Base-by-base conservation (phyloP, 2,329 filamentous ascomycete genomes). In the Diaporthe sp. region DNA sequence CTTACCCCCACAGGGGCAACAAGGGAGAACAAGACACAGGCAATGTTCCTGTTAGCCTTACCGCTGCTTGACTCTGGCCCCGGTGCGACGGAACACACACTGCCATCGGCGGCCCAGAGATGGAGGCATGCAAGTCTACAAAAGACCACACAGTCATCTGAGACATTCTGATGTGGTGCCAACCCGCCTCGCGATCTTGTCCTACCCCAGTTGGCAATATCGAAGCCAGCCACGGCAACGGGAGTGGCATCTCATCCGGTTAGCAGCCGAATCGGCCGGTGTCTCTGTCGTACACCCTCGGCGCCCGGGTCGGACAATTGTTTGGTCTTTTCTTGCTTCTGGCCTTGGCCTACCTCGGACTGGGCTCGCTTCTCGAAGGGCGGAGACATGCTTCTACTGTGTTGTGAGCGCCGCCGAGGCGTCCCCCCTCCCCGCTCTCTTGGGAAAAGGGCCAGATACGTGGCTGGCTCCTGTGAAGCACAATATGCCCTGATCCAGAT, bases 241-340 rank as follows among this genome's bases (percentile, higher is more conserved):
- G 64, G 64, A 67, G 64, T 67, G 64, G 64, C 64, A 67, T 67
- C 64, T 19, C 64, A 67, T 67, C 30, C 45, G 64, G 64, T 67
- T 67, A 67, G 64, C 45, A 52, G 64, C 64, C 64, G 45, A 38
- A 67, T 52, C 45, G 64, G 45, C 64, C 64, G 28, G 45, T 67
- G 64, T 67, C 64, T 67, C 64, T 52, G 45, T 52, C 64, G 9
- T 9, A 47, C 60, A 67, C 64, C 64, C 19, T 67, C 64, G 64
- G 64, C n/a, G 45, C 45, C 30, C 45, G 22, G 64, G 45, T 67
- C 64, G 64, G 64, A 38, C 64, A 67, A 67, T 67, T 67, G 45
- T 67, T 52, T 67, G 45, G 52, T 52, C 45, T 52, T 28, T 38
- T 67, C 10, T 52, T 67, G 64, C 64, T 67, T 67, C 64, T 52